Percentiles rank a stretch among this genome's conserved stretches.
Conservation (phyloP, 1,139 yeast species). For the Scheffersomyces segobiensis region DNA sequence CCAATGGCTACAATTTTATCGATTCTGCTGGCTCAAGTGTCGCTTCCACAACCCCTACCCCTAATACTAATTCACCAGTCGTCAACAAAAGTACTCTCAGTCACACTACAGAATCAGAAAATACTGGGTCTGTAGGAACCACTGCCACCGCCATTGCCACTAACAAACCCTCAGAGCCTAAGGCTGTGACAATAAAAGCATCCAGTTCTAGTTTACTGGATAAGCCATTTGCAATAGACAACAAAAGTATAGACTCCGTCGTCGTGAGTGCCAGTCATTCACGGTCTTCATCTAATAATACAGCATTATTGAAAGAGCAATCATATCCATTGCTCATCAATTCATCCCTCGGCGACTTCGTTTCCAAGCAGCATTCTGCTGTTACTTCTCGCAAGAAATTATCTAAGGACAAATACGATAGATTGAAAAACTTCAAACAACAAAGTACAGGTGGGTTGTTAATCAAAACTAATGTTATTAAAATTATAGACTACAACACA, state of each 20-base stretch:
- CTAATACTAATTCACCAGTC: neutral
- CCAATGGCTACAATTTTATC: neutral
- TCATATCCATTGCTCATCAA: constrained; percentile 8
- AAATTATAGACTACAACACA: constrained; percentile 20
- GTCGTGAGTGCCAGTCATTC: neutral
- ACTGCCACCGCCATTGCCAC: neutral
- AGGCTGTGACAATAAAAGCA: neutral
- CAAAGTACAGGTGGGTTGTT: neutral
- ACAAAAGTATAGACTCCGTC: neutral
- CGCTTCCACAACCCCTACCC: constrained; percentile 6
- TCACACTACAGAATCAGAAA: neutral
- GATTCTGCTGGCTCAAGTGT: constrained; percentile 2
- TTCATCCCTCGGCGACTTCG: constrained; percentile 2
- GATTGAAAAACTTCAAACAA: neutral
- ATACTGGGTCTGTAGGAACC: neutral
- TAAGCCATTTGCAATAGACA: neutral
- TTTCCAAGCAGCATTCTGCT: constrained; percentile 1
- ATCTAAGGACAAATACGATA: constrained; percentile 3
- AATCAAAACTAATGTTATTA: constrained; percentile 5
- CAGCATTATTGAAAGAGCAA: neutral
- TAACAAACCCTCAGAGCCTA: neutral
- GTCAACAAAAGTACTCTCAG: neutral
- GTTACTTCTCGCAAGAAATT: constrained; percentile 1
- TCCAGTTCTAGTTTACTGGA: neutral
- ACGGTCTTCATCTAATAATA: neutral